These are phyloP conservation scores for Suillus luteus DNA, from an alignment of 768 basidiomycete species.

Conservation along the genomic window DNA sequence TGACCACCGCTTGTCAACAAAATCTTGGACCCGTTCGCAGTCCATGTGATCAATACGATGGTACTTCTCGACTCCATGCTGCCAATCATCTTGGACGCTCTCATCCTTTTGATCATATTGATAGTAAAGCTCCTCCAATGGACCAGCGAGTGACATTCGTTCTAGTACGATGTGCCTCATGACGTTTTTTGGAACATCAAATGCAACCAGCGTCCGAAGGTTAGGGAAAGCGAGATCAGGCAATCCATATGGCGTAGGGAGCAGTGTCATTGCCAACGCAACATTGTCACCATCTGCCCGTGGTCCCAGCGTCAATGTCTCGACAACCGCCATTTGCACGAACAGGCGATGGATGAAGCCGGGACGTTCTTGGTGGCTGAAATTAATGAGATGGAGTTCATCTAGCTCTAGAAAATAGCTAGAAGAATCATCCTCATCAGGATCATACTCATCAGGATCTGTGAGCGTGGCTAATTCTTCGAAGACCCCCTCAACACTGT, in stretches of 20 bases:
- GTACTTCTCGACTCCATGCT: not conserved
- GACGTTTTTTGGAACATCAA: not conserved
- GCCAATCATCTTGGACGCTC: not conserved
- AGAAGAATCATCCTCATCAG: not conserved
- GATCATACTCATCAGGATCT: not conserved
- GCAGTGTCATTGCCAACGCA: not conserved
- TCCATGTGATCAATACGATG: not conserved
- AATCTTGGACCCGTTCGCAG: not conserved
- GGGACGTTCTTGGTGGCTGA: too few relatives aligned
- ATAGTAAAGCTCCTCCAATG: not conserved
- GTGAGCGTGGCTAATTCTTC: not conserved
- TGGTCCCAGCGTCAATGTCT: not conserved
- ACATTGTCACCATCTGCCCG: not conserved
- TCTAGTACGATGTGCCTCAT: not conserved
- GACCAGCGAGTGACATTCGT: not conserved
- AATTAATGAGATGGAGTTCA: slow-evolving; percentile 5
- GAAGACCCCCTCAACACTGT: not conserved
- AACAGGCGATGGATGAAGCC: not conserved
- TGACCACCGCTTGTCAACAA: not conserved
- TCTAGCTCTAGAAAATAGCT: not conserved
- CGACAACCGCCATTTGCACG: not conserved
- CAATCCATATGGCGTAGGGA: not conserved
- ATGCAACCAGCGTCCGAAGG: not conserved
- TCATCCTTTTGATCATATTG: not conserved
- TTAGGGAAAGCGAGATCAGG: not conserved